Base-by-base conservation (phyloP, 352 stramenopile genomes). In the Globisporangium megalacanthum region DNA sequence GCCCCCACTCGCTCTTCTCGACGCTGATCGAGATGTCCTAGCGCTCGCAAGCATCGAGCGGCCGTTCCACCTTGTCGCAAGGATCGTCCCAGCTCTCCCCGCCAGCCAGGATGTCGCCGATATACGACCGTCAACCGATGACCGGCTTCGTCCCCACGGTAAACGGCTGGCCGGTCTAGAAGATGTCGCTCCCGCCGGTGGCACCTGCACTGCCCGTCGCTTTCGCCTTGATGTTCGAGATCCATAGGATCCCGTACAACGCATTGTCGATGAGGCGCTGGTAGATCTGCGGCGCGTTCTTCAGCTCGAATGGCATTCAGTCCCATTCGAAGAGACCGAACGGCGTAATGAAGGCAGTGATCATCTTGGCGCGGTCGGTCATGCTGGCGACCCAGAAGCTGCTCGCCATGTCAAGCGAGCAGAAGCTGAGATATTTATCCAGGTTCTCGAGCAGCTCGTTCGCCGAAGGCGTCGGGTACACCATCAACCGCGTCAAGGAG, bases 261-360 rank as follows among this genome's bases (percentile, higher is more conserved):
- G 53, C 52, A 14, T 72, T 72, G 39, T 66, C 60, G 22, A 68
- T n/a, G 29, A 72, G 48, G 0, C 58, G 53, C n/a, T n/a, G n/a
- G n/a, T n/a, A n/a, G n/a, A n/a, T n/a, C n/a, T n/a, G n/a, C n/a
- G n/a, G n/a, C n/a, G 10, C 69, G 61, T 22, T 72, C 36, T 49
- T 61, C 2, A 72, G 22, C 0, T 60, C 56, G 31, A 66, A 69
- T 4, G 61, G 57, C 65, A 72, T 72, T 1, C 61, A n/a, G 0
- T 39, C 41, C 61, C 65, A 72, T 31, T 72, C 53, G 42, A 66
- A 66, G 20, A 63, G 49, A 1, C 54, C 61, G 6, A 66, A 57
- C 2, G 61, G 65, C 0, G 55, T 66, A 44, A 69, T 61, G 44
- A 69, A 73, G 0, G 61, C 65, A 0, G 61, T 67, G 49, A 69